Base-by-base conservation (phyloP, 2,329 filamentous ascomycete genomes). In the Chaetomiaceae sp. region DNA sequence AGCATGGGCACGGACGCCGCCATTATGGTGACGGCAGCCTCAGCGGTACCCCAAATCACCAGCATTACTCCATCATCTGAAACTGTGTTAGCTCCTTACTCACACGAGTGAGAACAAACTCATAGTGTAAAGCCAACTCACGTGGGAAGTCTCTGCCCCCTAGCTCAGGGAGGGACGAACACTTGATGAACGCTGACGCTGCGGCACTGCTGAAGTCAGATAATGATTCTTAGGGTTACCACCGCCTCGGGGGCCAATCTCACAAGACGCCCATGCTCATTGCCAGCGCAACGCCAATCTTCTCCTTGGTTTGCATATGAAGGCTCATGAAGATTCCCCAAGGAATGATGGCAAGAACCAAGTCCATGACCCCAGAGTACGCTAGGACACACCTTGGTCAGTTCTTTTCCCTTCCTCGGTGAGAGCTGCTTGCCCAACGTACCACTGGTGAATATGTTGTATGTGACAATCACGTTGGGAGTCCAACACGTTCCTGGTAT, bases 1-100 rank as follows among this genome's bases (percentile, higher is more conserved):
- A 63, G 40, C 58, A 62, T 62, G 7, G 61, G 59, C n/a, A 62
- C 55, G 9, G 61, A 58, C 2, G 61, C 56, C 2, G 59, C 61
- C 56, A 63, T 61, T 43, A 63, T 59, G 18, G 61, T 62, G 14
- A 61, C 58, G 14, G 58, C 59, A 33, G 58, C 56, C 36, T 61
- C 58, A 11, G 59, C 55, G n/a, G 38, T 55, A n/a, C 56, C 53
- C 59, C 61, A 63, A 11, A 62, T 61, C 9, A 61, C 58, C 2
- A 63, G 52, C 1, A 55, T 55, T 1, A 63, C 56, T 0, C 59
- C 59, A 27, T 61, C 58, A 40, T 59, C 59, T 62, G 16, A 30
- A 16, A 23, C 42, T 4, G 5, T 25, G 43, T 46, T 7, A 34
- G 30, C 30, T 18, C 27, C n/a, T n/a, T n/a, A n/a, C n/a, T n/a